phyloP scores from a whole-genome alignment of 2,329 filamentous ascomycete species.

The Aspergillus glaucus region DNA sequence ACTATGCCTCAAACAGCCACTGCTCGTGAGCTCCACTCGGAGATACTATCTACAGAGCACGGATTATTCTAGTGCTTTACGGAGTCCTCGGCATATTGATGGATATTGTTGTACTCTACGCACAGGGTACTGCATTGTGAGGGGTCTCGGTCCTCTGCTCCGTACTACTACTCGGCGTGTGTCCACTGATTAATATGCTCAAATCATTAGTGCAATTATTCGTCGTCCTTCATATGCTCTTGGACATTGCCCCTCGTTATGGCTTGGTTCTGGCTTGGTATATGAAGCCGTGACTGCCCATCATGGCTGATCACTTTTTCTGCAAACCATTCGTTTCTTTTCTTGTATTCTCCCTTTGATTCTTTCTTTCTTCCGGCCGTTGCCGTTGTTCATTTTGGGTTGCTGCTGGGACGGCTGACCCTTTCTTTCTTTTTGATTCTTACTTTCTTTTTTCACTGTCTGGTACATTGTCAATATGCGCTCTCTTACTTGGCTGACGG shows the following conservation, averaged over 20 bases:
- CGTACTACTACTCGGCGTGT: not conserved
- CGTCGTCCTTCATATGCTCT: conserved; percentile 3
- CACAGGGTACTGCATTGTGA: too few relatives aligned
- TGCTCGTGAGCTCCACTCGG: too few relatives aligned
- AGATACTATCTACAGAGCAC: too few relatives aligned
- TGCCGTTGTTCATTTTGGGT: conserved; percentile 8
- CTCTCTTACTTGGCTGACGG: conserved; percentile 6
- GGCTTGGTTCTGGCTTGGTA: not conserved
- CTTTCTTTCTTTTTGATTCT: not conserved
- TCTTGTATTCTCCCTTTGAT: not conserved
- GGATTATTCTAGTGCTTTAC: too few relatives aligned
- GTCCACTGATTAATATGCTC: conserved; percentile 10
- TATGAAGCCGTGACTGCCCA: not conserved
- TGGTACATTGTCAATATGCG: conserved; percentile 7
- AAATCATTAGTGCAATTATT: conserved; percentile 8
- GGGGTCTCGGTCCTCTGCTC: too few relatives aligned
- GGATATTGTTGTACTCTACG: too few relatives aligned
- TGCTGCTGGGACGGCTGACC: conserved; percentile 12
- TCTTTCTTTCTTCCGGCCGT: conserved; percentile 2
- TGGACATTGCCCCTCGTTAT: not conserved
- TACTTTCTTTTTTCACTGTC: conserved; percentile 7
- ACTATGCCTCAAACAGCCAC: conserved; percentile 8
- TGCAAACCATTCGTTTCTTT: not conserved
- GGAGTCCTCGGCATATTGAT: too few relatives aligned
- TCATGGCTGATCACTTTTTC: not conserved